Base-by-base conservation (phyloP, 2,329 filamentous ascomycete genomes). In the Aquanectria penicillioides region DNA sequence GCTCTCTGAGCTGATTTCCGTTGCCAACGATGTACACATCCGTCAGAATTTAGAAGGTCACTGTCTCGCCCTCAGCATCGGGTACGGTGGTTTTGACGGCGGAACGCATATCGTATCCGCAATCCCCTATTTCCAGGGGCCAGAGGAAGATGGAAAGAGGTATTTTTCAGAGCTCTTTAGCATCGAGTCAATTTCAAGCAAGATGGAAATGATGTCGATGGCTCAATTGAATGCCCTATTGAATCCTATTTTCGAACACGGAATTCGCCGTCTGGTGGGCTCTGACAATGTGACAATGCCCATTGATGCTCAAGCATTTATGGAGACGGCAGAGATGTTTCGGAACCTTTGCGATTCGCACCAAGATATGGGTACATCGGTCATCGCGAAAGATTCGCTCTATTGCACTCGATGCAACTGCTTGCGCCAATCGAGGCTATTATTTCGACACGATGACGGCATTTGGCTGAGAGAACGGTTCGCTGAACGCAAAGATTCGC, bases 401-500 rank as follows among this genome's bases (percentile, higher is more conserved):
- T n/a, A 70, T 80, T 5, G 64, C 71, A 0, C 61, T 72, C 1
- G 59, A 71, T 3, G 74, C 71, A 1, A 83, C 77, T 6, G 77
- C 81, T 0, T 81, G 81, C 54, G 77, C 79, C 4, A 81, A 78
- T 59, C 74, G 81, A 5, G 79, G 78, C 7, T 66, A 67, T 6
- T 78, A 79, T 31, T 79, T 79, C 59, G 80, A 83, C 43, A 76
- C 76, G 2, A 70, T 78, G 48, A 72, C 78, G 2, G 65, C 68
- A 6, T 71, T 79, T 25, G 72, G 74, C 10, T 83, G 81, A 80
- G 72, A 73, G 2, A 73, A 78, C 31, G 31, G 67, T 4, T 66
- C 60, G 6, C 72, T 76, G 18, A 80, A 83, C 57, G 26, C 28
- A 1, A 68, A 73, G 9, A 71, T 78, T 17, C 72, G 77, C 0